phyloP scores from a whole-genome alignment of 805 yeast species.

The Saturnispora gosingensis region DNA sequence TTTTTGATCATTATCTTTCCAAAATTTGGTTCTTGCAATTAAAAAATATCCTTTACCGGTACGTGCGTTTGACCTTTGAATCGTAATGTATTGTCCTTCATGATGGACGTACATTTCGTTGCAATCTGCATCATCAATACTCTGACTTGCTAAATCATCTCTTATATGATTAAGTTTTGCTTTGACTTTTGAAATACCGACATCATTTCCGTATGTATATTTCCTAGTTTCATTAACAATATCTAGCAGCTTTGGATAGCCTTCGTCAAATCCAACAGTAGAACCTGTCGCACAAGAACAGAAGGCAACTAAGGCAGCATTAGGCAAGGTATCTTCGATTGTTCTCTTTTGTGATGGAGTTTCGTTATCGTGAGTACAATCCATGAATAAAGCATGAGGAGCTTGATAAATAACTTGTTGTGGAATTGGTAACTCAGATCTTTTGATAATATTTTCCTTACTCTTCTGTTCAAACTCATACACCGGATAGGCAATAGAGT shows the following conservation, averaged over 20 bases:
- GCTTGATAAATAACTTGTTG: constrained; percentile 52
- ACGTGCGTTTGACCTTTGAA: constrained; percentile 75
- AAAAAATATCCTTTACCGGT: constrained; percentile 86
- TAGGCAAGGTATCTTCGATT: constrained; percentile 88
- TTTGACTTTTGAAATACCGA: constrained; percentile 81
- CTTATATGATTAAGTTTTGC: constrained; percentile 48
- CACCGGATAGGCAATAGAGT: constrained; percentile 62
- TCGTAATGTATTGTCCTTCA: constrained; percentile 84
- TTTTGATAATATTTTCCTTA: constrained; percentile 27
- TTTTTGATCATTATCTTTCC: constrained; percentile 37
- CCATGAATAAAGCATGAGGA: constrained; percentile 96
- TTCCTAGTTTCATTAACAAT: constrained; percentile 67
- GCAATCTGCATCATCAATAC: constrained; percentile 42
- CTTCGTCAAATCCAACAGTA: constrained; percentile 88
- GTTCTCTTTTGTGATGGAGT: constrained; percentile 84
- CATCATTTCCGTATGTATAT: constrained; percentile 55
- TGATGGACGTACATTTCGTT: constrained; percentile 93
- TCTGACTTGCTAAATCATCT: constrained; percentile 43
- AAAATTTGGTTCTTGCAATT: constrained; percentile 78
- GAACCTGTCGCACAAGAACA: constrained; percentile 93
- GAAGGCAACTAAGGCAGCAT: constrained; percentile 87
- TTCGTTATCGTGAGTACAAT: constrained; percentile 95
- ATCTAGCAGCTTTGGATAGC: constrained; percentile 73
- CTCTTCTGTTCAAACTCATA: constrained; percentile 20
- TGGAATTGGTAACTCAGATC: constrained; percentile 63